These are phyloP conservation scores for Staphylotrichum tortipilum DNA, from an alignment of 495 filamentous ascomycete species.

Conservation along the genomic window DNA sequence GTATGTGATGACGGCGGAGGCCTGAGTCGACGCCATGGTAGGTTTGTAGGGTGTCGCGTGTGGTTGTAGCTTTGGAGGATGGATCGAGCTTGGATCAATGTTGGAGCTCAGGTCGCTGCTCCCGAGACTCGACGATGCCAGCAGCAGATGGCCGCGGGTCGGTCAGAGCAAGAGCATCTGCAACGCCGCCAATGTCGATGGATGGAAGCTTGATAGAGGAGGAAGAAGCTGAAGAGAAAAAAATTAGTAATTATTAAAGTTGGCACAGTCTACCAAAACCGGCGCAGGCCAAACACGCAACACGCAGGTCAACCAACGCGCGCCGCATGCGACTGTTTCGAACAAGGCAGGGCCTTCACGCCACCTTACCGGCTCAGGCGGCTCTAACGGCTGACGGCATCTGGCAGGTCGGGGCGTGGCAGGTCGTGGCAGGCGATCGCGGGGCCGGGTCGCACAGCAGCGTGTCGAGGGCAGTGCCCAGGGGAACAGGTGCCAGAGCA, in stretches of 20 bases:
- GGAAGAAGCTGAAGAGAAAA: not conserved
- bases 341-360: not conserved
- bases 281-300: too few species aligned
- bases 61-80: not conserved
- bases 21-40: slow-evolving; percentile 32
- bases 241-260: too few species aligned
- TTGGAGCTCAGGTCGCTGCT: not conserved
- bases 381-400: too few species aligned
- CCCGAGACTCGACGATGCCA: too few species aligned
- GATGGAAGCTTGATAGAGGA: not conserved
- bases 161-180: too few species aligned
- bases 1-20: slow-evolving; percentile 48
- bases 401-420: too few species aligned
- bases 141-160: too few species aligned
- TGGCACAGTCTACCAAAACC: too few species aligned
- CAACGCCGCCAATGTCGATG: too few species aligned
- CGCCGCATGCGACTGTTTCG: not conserved
- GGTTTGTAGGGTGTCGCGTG: too few species aligned
- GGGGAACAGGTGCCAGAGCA: not conserved
- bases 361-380: not conserved
- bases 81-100: not conserved
- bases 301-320: too few species aligned
- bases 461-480: too few species aligned
- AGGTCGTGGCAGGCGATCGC: not conserved
- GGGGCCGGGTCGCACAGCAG: not conserved